phyloP scores from a whole-genome alignment of 2,329 filamentous ascomycete species.

The Pyrenochaeta sp. region DNA sequence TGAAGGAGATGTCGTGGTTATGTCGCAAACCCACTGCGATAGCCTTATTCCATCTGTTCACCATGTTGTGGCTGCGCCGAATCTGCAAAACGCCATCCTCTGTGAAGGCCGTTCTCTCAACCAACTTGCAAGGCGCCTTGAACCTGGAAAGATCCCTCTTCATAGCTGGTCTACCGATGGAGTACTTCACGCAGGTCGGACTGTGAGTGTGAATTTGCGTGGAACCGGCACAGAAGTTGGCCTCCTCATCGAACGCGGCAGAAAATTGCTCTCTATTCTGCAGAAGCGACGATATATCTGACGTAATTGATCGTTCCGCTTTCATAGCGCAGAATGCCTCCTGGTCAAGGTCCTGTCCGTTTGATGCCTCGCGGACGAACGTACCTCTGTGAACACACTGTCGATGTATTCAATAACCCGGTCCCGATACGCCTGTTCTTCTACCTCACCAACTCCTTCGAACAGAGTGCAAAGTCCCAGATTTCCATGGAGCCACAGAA shows the following conservation, averaged over 20 bases:
- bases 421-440: neutral
- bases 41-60: conserved; percentile 4
- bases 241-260: conserved; percentile 1
- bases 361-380: neutral
- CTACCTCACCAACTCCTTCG: neutral
- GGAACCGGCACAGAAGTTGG: conserved; percentile 1
- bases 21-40: conserved; percentile 1
- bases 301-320: neutral
- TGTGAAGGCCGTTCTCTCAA: conserved; percentile 1
- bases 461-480: neutral
- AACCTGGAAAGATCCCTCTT: conserved; percentile 2
- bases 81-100: conserved; percentile 1
- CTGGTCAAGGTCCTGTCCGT: conserved; percentile 1
- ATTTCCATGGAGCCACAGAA: conserved; percentile 4
- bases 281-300: conserved; percentile 1
- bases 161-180: neutral
- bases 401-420: conserved; percentile 1
- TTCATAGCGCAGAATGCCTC: conserved; percentile 1
- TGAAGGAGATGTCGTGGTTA: conserved; percentile 5
- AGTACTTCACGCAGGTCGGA: conserved; percentile 3
- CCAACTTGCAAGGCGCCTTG: conserved; percentile 3
- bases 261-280: conserved; percentile 1
- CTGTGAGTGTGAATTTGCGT: conserved; percentile 3
- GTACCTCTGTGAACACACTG: conserved; percentile 4
- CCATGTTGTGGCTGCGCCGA: conserved; percentile 2